Evolutionary conservation across 768 basidiomycete species (phyloP), one percentile per base, ranked within the genome.

Genomic region (Rhizopogon salebrosus): DNA sequence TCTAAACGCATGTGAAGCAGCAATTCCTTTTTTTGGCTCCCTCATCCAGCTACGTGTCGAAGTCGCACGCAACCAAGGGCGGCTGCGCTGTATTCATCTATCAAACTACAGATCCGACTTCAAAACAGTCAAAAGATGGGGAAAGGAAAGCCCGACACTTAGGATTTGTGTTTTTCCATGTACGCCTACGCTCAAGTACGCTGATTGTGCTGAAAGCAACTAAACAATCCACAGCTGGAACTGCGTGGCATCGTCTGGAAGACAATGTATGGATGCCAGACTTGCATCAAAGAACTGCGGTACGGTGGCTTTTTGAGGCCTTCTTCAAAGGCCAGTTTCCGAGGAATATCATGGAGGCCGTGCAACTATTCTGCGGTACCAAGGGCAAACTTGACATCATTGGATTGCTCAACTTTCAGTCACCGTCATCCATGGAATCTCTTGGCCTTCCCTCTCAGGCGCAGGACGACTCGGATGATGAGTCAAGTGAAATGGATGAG

Each of bases 231-330:
- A 49, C 39, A 54, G 53, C 51, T 26, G 53, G 53, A 23, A 27
- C 41, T 1, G 39, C 42, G 20, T 54, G 51, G 53, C 49, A 54
- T 51, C 51, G 53, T 54, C 26, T 54, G 6, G 23, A 41, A 29
- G 40, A 52, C 16, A 26, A 53, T 16, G 51, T 40, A 41, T 54
- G 53, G 52, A 27, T 40, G 39, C 53, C 53, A 11, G 53, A 54
- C 24, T 37, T 53, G 16, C 38, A 23, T n/a, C 51, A 39, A 23
- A 37, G n/a, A 24, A 22, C 24, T 23, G 50, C 51, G 8, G 11
- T 36, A 22, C 26, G n/a, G 24, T 54, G 53, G 53, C 24, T 54
- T 14, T 35, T 29, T 23, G 18, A 23, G 18, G 41, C 27, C 4
- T 14, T 34, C 29, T 39, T 20, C 23, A 22, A 20, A 6, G 13